Evolutionary conservation across 2,329 filamentous ascomycete genomes (phyloP).

Genomic region (Apiospora arundinis): DNA sequence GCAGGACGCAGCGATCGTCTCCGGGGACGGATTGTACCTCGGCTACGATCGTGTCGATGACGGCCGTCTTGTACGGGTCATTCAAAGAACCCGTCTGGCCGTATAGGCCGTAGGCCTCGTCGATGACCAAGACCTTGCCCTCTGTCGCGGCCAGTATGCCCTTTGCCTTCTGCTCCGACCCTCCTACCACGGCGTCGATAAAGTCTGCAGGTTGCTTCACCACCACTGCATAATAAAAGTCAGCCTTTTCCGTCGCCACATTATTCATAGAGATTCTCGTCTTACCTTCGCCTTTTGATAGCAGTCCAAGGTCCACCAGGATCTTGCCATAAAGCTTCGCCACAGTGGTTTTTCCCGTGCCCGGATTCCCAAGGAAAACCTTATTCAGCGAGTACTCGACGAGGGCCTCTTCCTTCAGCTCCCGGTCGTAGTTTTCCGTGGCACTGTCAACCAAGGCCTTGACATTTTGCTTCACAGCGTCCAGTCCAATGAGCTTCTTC

Average conservation of each 20-base stretch:
- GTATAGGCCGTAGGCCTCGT: constrained; percentile 77
- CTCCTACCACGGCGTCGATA: constrained; percentile 66
- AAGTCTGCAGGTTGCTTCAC: constrained; percentile 79
- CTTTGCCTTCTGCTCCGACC: constrained; percentile 75
- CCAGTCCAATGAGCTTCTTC: constrained; percentile 37
- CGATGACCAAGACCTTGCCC: constrained; percentile 81
- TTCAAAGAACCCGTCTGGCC: constrained; percentile 40
- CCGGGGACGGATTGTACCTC: constrained; percentile 73
- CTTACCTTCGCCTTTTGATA: constrained; percentile 33
- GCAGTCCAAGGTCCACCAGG: constrained; percentile 46
- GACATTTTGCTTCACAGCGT: constrained; percentile 42
- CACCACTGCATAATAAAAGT: constrained; percentile 53
- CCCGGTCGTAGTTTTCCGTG: constrained; percentile 36
- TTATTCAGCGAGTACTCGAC: constrained; percentile 36
- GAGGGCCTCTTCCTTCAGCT: constrained; percentile 34
- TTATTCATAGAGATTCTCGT: not conserved
- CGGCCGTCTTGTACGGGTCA: constrained; percentile 63
- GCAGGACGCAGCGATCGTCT: constrained; percentile 74
- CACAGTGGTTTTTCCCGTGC: constrained; percentile 41
- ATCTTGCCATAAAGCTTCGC: constrained; percentile 39
- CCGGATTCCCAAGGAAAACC: constrained; percentile 39
- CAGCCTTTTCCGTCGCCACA: not conserved
- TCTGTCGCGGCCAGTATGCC: constrained; percentile 68
- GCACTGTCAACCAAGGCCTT: constrained; percentile 46
- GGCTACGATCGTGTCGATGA: constrained; percentile 77